Conservation (phyloP, 441 rosid genomes). For the Metrosideros polymorpha region DNA sequence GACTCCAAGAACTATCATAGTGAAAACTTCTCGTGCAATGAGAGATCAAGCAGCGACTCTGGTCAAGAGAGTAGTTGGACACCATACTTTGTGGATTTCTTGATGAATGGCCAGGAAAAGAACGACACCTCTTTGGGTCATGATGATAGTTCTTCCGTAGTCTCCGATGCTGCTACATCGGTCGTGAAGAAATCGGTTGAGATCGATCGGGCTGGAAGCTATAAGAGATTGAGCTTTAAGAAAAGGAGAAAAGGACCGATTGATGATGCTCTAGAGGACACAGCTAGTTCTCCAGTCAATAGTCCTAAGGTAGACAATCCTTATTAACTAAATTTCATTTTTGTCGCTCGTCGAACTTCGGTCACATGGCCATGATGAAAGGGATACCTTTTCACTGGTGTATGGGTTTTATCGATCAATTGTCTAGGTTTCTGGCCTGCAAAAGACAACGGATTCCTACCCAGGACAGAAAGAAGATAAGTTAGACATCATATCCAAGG, state of each 20-base stretch:
- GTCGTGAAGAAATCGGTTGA: not conserved
- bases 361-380: not conserved
- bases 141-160: not conserved
- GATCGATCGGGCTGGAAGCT: not conserved
- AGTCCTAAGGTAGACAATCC: conserved; percentile 6
- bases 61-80: conserved; percentile 1
- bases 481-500: not conserved
- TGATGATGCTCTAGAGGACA: conserved; percentile 8
- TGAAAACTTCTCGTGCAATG: not conserved
- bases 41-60: not conserved
- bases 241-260: not conserved
- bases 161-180: not conserved
- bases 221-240: not conserved
- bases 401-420: not conserved
- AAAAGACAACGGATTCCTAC: not conserved
- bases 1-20: not conserved
- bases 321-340: not conserved
- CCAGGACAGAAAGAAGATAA: not conserved
- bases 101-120: not conserved
- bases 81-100: not conserved
- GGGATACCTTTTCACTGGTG: not conserved
- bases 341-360: not conserved
- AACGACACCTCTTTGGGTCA: not conserved
- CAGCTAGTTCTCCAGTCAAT: conserved; percentile 7
- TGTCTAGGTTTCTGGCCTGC: not conserved